Conservation (phyloP, 2,329 filamentous ascomycete genomes). For the Bipolaris zeicola region DNA sequence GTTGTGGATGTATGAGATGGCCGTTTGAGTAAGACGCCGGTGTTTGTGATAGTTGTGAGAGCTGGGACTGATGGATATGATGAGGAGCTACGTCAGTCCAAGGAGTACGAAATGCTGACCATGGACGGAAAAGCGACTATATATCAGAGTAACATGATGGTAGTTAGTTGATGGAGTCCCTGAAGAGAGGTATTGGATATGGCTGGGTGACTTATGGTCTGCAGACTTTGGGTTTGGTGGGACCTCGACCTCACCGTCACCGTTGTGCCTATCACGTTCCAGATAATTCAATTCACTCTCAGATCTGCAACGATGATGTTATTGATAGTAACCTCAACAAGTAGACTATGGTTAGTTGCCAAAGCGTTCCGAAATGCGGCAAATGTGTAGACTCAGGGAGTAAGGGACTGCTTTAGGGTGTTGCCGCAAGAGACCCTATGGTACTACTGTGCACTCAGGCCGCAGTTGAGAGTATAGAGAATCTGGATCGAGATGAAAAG, state of each 20-base stretch:
- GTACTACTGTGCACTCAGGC: not conserved
- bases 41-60: not conserved
- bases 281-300: slow-evolving; percentile 6
- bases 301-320: slow-evolving; percentile 6
- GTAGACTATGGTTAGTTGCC: not conserved
- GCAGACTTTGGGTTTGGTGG: not conserved
- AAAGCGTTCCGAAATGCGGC: not conserved
- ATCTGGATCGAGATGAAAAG: slow-evolving; percentile 3
- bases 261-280: not conserved
- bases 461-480: not conserved
- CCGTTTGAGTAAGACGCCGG: not conserved
- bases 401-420: not conserved
- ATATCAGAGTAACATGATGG: not conserved
- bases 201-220: not conserved
- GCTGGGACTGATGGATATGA: not conserved
- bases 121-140: not conserved
- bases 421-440: not conserved
- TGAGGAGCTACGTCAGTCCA: not conserved
- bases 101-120: not conserved
- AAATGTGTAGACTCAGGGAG: not conserved
- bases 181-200: not conserved
- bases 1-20: not conserved
- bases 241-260: not conserved
- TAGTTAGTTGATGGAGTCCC: not conserved
- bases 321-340: not conserved